These are phyloP conservation scores for Debaryomyces hansenii DNA, from an alignment of 805 yeast species.

Conservation along the genomic window DNA sequence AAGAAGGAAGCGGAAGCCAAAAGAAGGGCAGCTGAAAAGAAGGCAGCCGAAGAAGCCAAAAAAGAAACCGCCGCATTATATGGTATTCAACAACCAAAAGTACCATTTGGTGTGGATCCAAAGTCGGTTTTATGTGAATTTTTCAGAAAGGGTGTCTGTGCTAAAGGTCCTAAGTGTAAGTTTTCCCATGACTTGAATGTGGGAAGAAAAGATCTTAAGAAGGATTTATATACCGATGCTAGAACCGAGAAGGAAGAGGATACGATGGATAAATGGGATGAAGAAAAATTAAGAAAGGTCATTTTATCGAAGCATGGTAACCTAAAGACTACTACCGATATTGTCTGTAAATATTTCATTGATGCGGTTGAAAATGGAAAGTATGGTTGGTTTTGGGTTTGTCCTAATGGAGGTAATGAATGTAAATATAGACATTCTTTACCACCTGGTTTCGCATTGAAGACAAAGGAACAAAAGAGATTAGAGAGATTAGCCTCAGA, in stretches of 20 bases:
- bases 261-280: conserved; percentile 97
- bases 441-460: conserved; percentile 95
- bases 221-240: conserved; percentile 88
- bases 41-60: conserved; percentile 87
- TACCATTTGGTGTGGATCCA: conserved; percentile 97
- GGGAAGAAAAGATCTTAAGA: conserved; percentile 87
- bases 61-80: conserved; percentile 81
- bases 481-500: conserved; percentile 84
- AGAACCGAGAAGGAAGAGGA: conserved; percentile 73
- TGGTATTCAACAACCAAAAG: conserved; percentile 73
- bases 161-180: conserved; percentile 83
- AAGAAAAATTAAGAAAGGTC: conserved; percentile 85
- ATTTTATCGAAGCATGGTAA: conserved; percentile 92
- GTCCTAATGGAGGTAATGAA: conserved; percentile 90
- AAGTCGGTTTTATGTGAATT: conserved; percentile 87
- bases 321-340: conserved; percentile 90
- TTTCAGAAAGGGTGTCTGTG: conserved; percentile 85
- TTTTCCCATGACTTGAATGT: conserved; percentile 86
- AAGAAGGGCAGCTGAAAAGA: conserved; percentile 72
- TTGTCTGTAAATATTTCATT: conserved; percentile 88
- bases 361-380: conserved; percentile 97
- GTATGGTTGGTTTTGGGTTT: conserved; percentile 98
- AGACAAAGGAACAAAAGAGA: conserved; percentile 94
- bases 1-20: conserved; percentile 75
- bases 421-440: conserved; percentile 95